Percentiles rank a stretch among this genome's conserved stretches.
Conservation (phyloP, 2,329 filamentous ascomycete species). For the Ophiostoma sp. region DNA sequence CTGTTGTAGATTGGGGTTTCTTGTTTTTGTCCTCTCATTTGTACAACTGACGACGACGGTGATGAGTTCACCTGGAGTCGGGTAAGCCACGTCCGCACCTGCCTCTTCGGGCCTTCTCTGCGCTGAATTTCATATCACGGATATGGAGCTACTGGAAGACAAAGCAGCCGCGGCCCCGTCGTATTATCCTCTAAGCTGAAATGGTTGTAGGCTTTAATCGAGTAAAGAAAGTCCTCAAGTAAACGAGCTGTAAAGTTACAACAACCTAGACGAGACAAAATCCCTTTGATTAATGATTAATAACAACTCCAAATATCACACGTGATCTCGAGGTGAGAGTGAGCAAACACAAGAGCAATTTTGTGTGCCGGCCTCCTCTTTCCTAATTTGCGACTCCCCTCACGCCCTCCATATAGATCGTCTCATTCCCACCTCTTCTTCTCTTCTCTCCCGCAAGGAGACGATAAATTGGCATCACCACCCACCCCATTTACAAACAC, state of each 20-base stretch:
- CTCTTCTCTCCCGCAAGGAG: neutral
- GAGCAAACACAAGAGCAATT: neutral
- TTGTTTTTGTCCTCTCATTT: too few relatives aligned
- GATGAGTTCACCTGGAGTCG: neutral
- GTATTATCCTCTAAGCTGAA: too few relatives aligned
- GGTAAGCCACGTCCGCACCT: neutral
- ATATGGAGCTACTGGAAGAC: neutral
- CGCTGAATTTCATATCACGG: neutral
- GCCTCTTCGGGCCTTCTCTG: neutral
- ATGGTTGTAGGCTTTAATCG: too few relatives aligned
- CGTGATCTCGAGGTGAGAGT: neutral
- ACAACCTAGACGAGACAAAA: neutral
- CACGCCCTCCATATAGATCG: neutral
- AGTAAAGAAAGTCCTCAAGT: neutral
- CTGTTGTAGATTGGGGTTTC: neutral
- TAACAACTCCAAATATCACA: neutral
- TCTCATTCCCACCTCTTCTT: neutral
- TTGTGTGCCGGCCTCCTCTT: neutral
- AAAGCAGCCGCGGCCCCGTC: neutral
- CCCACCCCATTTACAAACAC: neutral
- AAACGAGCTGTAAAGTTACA: neutral
- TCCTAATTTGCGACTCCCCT: neutral
- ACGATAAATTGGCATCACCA: neutral
- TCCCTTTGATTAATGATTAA: too few relatives aligned
- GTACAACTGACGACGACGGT: neutral